Evolutionary conservation across 202 grass and related monocot species (phyloP).

Genomic region (Hordeum pubiflorum): DNA sequence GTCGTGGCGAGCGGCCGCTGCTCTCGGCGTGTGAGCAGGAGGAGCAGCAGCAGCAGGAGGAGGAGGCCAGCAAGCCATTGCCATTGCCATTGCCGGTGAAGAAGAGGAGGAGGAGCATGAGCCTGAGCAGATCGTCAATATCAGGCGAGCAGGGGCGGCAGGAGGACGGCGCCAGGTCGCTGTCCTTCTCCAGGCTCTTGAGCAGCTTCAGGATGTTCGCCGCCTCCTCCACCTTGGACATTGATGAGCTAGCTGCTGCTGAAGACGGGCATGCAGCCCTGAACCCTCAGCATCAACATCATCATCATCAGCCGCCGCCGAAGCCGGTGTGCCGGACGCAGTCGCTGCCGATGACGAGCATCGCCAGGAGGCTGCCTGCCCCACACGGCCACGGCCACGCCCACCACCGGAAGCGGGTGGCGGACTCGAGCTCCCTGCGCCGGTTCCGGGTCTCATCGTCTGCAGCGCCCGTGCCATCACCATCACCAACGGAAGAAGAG

Average conservation of each 20-base stretch:
- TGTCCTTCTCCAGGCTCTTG: constrained; percentile 47
- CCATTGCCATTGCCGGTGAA: background rate
- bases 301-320: background rate
- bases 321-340: constrained; percentile 31
- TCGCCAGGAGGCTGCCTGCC: background rate
- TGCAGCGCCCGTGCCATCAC: background rate
- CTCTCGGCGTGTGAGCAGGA: background rate
- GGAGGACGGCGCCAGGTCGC: background rate
- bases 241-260: too few relatives aligned
- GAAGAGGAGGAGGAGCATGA: constrained; percentile 8
- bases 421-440: constrained; percentile 23
- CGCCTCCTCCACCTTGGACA: background rate
- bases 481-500: too few relatives aligned
- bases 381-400: too few relatives aligned
- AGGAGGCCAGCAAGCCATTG: background rate
- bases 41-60: background rate
- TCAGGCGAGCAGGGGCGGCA: background rate
- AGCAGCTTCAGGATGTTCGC: constrained; percentile 24
- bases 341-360: constrained; percentile 26
- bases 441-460: background rate
- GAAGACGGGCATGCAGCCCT: background rate
- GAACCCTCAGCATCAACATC: too few relatives aligned
- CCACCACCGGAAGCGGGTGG: constrained; percentile 11
- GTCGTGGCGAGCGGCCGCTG: background rate
- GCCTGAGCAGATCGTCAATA: constrained; percentile 8